A percentile compares a stretch with the other conserved stretches of the same genome.
Conservation (phyloP, 108 stramenopile species). For the Nannochloropsis gaditana region DNA sequence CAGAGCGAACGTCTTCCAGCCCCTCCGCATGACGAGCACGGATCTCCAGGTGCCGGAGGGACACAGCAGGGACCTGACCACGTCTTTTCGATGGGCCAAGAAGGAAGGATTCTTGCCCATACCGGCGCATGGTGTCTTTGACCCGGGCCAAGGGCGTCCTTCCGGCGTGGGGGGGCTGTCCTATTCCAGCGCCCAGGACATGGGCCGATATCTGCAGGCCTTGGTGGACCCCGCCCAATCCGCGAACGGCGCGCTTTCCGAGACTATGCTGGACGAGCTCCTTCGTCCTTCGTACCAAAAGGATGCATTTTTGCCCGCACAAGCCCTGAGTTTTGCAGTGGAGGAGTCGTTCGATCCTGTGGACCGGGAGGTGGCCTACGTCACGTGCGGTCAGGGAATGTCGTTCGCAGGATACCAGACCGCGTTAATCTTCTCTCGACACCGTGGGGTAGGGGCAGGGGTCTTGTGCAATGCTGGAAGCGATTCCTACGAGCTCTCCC, state of each 20-base stretch:
- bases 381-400: background rate
- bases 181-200: background rate
- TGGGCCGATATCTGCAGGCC: background rate
- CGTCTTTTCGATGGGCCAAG: background rate
- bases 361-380: background rate
- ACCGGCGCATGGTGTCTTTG: background rate
- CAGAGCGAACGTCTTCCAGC: background rate
- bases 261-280: background rate
- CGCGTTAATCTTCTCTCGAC: background rate
- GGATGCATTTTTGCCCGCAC: background rate
- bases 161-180: background rate
- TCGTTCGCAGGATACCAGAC: background rate
- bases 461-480: background rate
- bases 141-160: background rate
- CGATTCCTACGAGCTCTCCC: background rate
- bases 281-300: background rate
- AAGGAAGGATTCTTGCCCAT: background rate
- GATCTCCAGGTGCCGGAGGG: background rate
- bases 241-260: background rate
- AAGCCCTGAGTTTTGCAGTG: background rate
- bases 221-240: background rate
- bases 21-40: background rate
- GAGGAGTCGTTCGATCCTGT: background rate
- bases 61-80: background rate
- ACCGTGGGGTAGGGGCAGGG: background rate